Evolutionary conservation across 768 basidiomycete genomes (phyloP).

Genomic region (Tricholomella constricta): DNA sequence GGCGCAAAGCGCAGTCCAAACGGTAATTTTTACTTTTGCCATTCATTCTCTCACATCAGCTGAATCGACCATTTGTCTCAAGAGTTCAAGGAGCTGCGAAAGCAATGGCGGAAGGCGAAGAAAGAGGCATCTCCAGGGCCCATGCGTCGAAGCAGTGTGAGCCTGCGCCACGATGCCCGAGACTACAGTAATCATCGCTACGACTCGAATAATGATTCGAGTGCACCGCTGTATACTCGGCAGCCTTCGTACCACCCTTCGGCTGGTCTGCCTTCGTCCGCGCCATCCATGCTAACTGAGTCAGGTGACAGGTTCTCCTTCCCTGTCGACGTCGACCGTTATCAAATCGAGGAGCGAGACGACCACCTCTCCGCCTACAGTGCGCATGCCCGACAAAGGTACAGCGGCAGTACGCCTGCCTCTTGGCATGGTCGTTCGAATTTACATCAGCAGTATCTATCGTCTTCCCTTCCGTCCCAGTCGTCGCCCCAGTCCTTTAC

Average conservation of each 20-base stretch:
- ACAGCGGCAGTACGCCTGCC: conserved; percentile 28
- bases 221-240: conserved; percentile 19
- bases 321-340: conserved; percentile 34
- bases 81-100: conserved; percentile 98
- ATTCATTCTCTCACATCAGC: conserved; percentile 15
- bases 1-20: conserved; percentile 86
- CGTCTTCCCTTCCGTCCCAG: conserved; percentile 29
- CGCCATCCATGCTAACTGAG: conserved; percentile 26
- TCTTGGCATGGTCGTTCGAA: conserved; percentile 38
- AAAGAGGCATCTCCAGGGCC: conserved; percentile 56
- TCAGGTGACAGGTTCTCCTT: conserved; percentile 30
- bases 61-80: conserved; percentile 33
- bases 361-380: conserved; percentile 26
- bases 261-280: conserved; percentile 30
- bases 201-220: conserved; percentile 23
- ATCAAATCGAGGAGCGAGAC: conserved; percentile 33
- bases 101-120: conserved; percentile 93
- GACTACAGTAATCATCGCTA: conserved; percentile 34
- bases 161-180: conserved; percentile 31
- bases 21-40: conserved; percentile 40
- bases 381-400: conserved; percentile 31
- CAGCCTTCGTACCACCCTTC: conserved; percentile 29
- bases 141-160: conserved; percentile 35
- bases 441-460: conserved; percentile 24
- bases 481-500: conserved; percentile 18